These are phyloP conservation scores for Mimosa bimucronata DNA, from an alignment of 306 rosid genomes.

Conservation along the genomic window DNA sequence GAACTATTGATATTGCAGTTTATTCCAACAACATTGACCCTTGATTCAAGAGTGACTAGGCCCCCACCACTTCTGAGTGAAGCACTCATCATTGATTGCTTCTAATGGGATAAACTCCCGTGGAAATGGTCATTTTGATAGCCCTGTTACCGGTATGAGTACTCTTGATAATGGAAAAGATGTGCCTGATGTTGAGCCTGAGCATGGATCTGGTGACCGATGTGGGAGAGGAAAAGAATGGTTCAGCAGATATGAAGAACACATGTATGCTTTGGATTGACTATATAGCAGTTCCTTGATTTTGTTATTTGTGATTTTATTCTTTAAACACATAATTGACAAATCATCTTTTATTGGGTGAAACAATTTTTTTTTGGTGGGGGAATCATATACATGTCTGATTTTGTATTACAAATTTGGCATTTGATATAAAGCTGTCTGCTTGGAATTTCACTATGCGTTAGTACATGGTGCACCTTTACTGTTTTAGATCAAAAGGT, in stretches of 20 bases:
- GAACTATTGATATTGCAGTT: conserved; percentile 61
- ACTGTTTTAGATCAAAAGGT: not conserved
- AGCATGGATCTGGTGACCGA: conserved; percentile 12
- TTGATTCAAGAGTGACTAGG: conserved; percentile 92
- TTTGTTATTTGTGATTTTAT: not conserved
- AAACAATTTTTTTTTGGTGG: too few species aligned
- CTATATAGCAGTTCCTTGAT: not conserved
- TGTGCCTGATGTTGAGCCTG: not conserved
- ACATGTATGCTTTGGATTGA: conserved; percentile 36
- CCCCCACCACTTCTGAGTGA: conserved; percentile 97
- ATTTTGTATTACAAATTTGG: not conserved
- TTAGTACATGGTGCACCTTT: not conserved
- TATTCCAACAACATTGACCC: conserved; percentile 81
- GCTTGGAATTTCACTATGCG: not conserved
- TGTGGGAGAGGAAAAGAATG: conserved; percentile 29
- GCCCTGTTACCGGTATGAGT: conserved; percentile 22
- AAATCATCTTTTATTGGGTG: not conserved
- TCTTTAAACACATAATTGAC: not conserved
- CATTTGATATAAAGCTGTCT: not conserved
- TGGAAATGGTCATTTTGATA: conserved; percentile 29
- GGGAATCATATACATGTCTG: not conserved
- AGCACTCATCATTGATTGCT: conserved; percentile 52
- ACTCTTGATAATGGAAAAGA: conserved; percentile 6
- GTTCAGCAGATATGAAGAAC: conserved; percentile 27
- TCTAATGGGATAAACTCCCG: conserved; percentile 8